A percentile compares a stretch with the other conserved stretches of the same genome.
Evolutionary conservation across 1,139 yeast genomes (phyloP).

Genomic region (Kluyveromyces sp.): DNA sequence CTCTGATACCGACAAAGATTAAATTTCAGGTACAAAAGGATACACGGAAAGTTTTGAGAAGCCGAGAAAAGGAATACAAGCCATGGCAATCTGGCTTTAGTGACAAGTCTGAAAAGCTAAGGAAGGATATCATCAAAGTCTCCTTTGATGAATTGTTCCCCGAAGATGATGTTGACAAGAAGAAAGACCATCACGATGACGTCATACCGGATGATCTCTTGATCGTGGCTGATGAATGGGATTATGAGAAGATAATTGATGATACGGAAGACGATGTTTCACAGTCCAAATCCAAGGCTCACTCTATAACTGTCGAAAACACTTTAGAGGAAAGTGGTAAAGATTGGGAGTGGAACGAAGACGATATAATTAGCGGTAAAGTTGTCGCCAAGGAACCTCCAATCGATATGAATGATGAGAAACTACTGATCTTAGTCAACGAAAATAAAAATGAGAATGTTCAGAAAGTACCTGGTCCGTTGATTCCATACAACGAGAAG

Average conservation of each 20-base stretch:
- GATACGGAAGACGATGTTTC: constrained; percentile 25
- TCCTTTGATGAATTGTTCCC: constrained; percentile 21
- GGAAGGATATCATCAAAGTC: constrained; percentile 20
- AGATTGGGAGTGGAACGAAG: constrained; percentile 69
- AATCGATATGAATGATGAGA: constrained; percentile 84
- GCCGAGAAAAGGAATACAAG: constrained; percentile 11
- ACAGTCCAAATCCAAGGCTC: neutral
- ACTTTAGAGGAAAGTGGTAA: constrained; percentile 26
- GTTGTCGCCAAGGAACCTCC: constrained; percentile 40
- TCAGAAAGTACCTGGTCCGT: constrained; percentile 14
- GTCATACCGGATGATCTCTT: constrained; percentile 49
- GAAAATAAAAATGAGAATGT: constrained; percentile 16
- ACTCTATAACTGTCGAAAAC: constrained; percentile 14
- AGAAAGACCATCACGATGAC: constrained; percentile 19
- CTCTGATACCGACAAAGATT: constrained; percentile 26
- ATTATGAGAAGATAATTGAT: constrained; percentile 57
- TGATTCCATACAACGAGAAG: constrained; percentile 23
- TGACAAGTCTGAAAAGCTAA: constrained; percentile 11
- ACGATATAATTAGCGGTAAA: constrained; percentile 71
- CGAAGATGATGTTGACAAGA: constrained; percentile 30
- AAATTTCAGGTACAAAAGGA: constrained; percentile 31
- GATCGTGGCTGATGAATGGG: constrained; percentile 80
- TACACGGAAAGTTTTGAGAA: constrained; percentile 26
- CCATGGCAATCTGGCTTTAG: constrained; percentile 14
- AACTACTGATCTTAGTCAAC: constrained; percentile 50